These are phyloP conservation scores for Botryotinia globosa DNA, from an alignment of 2,329 filamentous ascomycete genomes.

Conservation along the genomic window DNA sequence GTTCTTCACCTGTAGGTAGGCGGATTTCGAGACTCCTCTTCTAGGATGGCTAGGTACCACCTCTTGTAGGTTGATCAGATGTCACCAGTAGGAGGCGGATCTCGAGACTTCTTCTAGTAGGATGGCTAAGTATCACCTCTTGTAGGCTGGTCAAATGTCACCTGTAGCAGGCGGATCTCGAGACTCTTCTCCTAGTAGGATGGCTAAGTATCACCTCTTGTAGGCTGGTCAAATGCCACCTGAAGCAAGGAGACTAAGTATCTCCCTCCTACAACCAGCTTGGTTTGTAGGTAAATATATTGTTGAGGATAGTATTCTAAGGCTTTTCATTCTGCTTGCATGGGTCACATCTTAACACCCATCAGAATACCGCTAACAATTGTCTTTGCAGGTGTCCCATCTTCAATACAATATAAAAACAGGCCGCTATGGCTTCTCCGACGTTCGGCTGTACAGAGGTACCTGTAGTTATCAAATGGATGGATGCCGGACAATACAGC, in stretches of 20 bases:
- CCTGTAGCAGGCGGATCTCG: too few relatives aligned
- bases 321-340: neutral
- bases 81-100: neutral
- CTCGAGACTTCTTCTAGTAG: too few relatives aligned
- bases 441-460: neutral
- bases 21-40: neutral
- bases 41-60: neutral
- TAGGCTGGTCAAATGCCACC: neutral
- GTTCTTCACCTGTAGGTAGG: neutral
- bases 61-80: neutral
- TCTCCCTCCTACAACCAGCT: neutral
- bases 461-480: neutral
- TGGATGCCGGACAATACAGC: neutral
- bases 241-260: neutral
- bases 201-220: too few relatives aligned
- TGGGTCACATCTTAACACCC: neutral
- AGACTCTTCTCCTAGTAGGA: too few relatives aligned
- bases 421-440: neutral
- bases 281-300: neutral
- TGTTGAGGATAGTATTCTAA: neutral
- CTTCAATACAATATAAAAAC: neutral
- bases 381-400: neutral
- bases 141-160: neutral
- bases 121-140: neutral
- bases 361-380: neutral